Base-by-base conservation (phyloP, 2,329 filamentous ascomycete species). In the Fusarium chlamydosporum region DNA sequence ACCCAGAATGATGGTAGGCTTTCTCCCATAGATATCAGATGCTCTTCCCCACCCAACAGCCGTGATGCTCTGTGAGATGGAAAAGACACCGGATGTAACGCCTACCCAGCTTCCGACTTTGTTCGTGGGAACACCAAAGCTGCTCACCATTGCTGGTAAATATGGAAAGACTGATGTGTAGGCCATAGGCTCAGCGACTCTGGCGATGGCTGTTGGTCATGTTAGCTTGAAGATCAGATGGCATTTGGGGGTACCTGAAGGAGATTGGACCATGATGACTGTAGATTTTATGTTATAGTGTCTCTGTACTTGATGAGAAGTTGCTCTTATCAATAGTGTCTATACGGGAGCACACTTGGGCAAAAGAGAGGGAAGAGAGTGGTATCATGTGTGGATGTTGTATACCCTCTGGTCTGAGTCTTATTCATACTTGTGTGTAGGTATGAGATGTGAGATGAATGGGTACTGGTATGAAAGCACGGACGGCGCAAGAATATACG, bases 101-200 rank as follows among this genome's bases (percentile, higher is more conserved):
- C 91, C 91, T n/a, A 90, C 92, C 91, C 91, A 95, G 82, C 89
- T 91, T 41, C 92, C 92, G 26, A 97, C 87, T 43, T 93, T 84
- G 71, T 91, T 87, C 69, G 89, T 85, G 9, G 87, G 84, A 16
- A 96, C 83, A 11, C 91, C 89, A 68, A 96, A 93, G 76, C 89
- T 91, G 72, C 90, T 86, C 58, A 97, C 91, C 92, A 97, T 96
- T 79, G 94, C 92, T 12, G 92, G 92, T 68, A 91, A 84, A 71
- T 84, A 86, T 76, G 91, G 91, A 64, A 90, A 90, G 67, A 92
- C 88, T 26, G 90, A 92, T 15, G 91, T 93, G 72, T 92, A 82
- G 9, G 91, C 86, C 64, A 91, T 81, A 10, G 92, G 92, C 77
- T 95, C 92, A 64, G 92, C 90, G 75, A 95, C 91, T 75, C 92